Conservation (phyloP, 129 eudicot genomes). For the Arctium lappa region DNA sequence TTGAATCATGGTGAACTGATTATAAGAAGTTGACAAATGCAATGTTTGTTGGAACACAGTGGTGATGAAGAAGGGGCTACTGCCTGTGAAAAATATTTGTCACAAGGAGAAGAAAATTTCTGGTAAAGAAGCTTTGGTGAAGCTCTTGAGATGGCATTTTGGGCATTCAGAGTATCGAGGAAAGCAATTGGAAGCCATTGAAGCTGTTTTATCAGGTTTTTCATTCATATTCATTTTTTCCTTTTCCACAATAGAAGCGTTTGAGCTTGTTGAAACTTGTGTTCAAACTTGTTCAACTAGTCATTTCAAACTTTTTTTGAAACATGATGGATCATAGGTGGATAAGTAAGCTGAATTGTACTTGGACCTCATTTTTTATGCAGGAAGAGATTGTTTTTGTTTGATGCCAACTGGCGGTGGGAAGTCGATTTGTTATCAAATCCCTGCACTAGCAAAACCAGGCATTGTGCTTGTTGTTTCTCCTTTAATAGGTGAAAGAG, state of each 20-base stretch:
- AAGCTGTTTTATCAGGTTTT: conserved; percentile 81
- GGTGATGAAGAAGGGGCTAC: conserved; percentile 69
- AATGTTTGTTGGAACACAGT: conserved; percentile 3
- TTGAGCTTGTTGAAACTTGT: conserved; percentile 1
- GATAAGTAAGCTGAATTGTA: neutral
- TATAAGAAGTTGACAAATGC: neutral
- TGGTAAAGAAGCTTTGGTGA: conserved; percentile 82
- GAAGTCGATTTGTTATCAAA: conserved; percentile 95
- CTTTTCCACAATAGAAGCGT: neutral
- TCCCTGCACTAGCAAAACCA: conserved; percentile 77
- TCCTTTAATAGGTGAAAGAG: conserved; percentile 83
- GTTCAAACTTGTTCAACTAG: conserved; percentile 1
- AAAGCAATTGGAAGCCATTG: conserved; percentile 84
- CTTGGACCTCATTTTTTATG: neutral
- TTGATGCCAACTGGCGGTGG: conserved; percentile 99
- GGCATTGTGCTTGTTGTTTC: conserved; percentile 97
- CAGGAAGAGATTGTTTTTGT: conserved; percentile 95
- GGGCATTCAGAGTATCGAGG: conserved; percentile 84
- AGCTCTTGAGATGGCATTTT: conserved; percentile 96
- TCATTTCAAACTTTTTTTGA: neutral
- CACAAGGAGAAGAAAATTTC: conserved; percentile 43
- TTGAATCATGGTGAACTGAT: neutral
- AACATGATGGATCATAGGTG: neutral
- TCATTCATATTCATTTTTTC: neutral
- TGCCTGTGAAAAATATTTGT: conserved; percentile 58